Base-by-base conservation (phyloP, 2,329 filamentous ascomycete genomes). In the Blastomyces silverae region DNA sequence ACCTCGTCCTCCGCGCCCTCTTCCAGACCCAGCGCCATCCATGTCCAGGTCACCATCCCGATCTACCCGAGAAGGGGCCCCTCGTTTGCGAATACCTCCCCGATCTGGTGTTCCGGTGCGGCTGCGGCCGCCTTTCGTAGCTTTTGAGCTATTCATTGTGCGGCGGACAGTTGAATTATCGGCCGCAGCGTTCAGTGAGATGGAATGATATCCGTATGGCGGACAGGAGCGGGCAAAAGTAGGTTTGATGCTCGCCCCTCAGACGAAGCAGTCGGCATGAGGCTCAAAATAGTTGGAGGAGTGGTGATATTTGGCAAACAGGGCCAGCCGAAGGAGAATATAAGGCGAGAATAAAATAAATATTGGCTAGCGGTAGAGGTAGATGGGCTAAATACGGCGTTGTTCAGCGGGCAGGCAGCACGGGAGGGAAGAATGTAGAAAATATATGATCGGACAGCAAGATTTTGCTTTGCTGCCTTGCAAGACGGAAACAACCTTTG, bases 11-110 rank as follows among this genome's bases (percentile, higher is more conserved):
- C 74, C 72, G 39, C 70, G 69, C 17, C 70, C 73, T 55, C 73
- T 69, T 25, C 70, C 71, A 63, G 72, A 73, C 42, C 77, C 72
- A 46, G 76, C 72, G 61, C 75, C 75, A 71, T 82, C 84, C 85
- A 87, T 88, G 56, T 81, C 78, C 66, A 87, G 73, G 72, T 88
- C 85, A 44, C 85, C 85, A 78, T 88, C 85, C 70, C 80, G 81
- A 72, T 87, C 85, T 63, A 82, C 74, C 65, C 80, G 78, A 61
- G 74, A 72, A 25, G 76, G 71, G 61, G 72, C 73, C 63, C 75
- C 76, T 66, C 80, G 78, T 75, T 84, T 84, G 67, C 80, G 77
- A 64, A 84, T 83, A 46, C 82, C 82, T 64, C 82, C 81, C 66
- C 81, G 77, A 66, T 77, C 73, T 62, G 73, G 59, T 8, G 64